Evolutionary conservation across 306 rosid genomes (phyloP), one percentile per base, ranked within the genome.

Genomic region (Fragaria vesca): DNA sequence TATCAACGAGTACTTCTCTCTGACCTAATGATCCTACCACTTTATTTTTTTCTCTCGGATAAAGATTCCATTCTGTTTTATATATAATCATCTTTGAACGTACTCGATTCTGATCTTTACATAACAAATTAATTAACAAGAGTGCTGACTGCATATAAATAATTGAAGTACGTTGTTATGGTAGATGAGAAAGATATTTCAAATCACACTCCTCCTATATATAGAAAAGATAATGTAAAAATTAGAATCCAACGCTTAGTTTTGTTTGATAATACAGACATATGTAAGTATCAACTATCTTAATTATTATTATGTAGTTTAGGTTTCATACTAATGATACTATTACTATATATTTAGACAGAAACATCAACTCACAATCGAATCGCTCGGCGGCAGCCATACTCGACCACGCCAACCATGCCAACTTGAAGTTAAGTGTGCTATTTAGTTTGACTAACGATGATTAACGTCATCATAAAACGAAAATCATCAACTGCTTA

Each of bases 401-500:
- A 63, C 42, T 63, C 68, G 42, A 15, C 42, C 40, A 30, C 68
- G 68, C 68, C 42, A 63, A 6, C 43, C 12, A 13, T 62, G 12
- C 69, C 21, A 63, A 63, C 69, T 32, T 32, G n/a, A 32, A 55
- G 20, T 20, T 54, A 26, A 58, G 38, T 12, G 66, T 6, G 11
- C 43, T 32, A 60, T 60, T 60, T 26, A 30, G 36, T 7, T 63
- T 63, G 69, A 63, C 21, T 30, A 16, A 63, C 8, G 11, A 15
- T 10, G 66, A 60, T 60, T 26, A 26, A 15, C 43, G 68, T 62
- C 68, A 30, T 30, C 68, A 28, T 30, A 26, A 15, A 30, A 62
- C 69, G 5, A 63, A 63, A 63, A 63, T 34, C 67, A 30, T 30
- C 61, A 55, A 55, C 65, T 11, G 65, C 68, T 63, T 63, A 6